Evolutionary conservation across 2,329 filamentous ascomycete species (phyloP), one percentile per base, ranked within the genome.

Genomic region (Ramularia endophylla): DNA sequence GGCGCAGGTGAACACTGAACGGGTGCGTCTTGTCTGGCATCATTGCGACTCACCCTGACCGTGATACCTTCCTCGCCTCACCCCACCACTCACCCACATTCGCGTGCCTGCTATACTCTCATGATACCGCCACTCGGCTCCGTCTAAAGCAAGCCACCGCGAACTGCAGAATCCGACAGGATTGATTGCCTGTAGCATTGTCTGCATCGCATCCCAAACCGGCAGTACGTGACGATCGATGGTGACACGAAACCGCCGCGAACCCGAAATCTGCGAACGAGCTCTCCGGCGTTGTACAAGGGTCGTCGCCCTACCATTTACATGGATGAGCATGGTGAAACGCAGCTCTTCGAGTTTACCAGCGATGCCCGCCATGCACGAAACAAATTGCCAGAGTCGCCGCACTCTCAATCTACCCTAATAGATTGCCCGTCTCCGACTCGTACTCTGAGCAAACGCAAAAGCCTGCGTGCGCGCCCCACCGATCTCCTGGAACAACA

Each of bases 291-390:
- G 42, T 50, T 44, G 44, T 47, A 42, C 44, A 33, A 52, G 44
- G 37, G 30, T 49, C 34, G 34, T 19, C 22, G 38, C 40, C 38
- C 28, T 41, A 17, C 40, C 20, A 31, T 36, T 45, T 45, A 49
- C 50, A 53, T 53, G 50, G 48, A 49, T 46, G 22, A 32, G 43
- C 48, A 43, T 46, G 43, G 19, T 33, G 36, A 32, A 30, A 34
- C 36, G 27, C 29, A 33, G 17, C n/a, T 34, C 16, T 27, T 39
- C 30, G 48, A 47, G 38, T 41, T 43, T 20, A 29, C 27, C 43
- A 29, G 36, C 34, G 30, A 47, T 47, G 38, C 47, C 40, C 40
- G 43, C 36, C 29, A 47, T 40, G 29, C 17, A 40, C 42, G 36
- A 34, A 38, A 44, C 45, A 41, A 37, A 31, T 39, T 47, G 25